Conservation (phyloP, 768 basidiomycete species). For the Trametes punicea region DNA sequence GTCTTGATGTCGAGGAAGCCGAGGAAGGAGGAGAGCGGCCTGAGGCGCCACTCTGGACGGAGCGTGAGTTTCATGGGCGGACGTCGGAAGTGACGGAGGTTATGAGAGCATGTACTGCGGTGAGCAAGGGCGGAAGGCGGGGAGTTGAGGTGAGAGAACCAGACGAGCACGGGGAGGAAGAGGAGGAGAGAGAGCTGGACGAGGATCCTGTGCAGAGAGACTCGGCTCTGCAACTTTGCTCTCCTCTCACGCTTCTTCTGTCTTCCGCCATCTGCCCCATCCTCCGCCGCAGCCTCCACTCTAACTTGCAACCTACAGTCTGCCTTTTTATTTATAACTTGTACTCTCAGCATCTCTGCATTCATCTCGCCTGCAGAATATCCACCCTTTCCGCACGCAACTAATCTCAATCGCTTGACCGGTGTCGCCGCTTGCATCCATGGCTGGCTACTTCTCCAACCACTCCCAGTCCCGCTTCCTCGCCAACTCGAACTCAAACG, state of each 20-base stretch:
- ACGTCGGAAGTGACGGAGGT: neutral
- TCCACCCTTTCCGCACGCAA: no score
- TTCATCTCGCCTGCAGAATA: neutral
- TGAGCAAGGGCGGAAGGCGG: neutral
- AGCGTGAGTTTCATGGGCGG: constrained; percentile 63
- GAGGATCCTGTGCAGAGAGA: neutral
- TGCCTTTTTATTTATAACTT: constrained; percentile 7
- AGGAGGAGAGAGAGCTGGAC: neutral
- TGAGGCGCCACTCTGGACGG: constrained; percentile 78
- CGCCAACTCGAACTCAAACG: constrained; percentile 41
- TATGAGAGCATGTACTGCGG: constrained; percentile 16
- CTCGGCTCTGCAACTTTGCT: constrained; percentile 12
- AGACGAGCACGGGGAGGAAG: neutral
- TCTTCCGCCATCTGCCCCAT: constrained; percentile 3
- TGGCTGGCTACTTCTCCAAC: constrained; percentile 74
- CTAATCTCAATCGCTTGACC: neutral
- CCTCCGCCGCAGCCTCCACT: neutral
- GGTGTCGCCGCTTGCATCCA: constrained; percentile 9
- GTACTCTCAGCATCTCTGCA: neutral
- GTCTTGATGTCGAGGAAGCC: constrained; percentile 92
- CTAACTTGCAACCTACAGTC: neutral
- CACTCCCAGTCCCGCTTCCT: constrained; percentile 72
- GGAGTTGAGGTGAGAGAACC: neutral
- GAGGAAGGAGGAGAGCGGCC: constrained; percentile 80
- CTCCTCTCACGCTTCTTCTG: constrained; percentile 17